Evolutionary conservation across 805 yeast species (phyloP), one percentile per base, ranked within the genome.

Genomic region (Saccharomycopsis sp.): DNA sequence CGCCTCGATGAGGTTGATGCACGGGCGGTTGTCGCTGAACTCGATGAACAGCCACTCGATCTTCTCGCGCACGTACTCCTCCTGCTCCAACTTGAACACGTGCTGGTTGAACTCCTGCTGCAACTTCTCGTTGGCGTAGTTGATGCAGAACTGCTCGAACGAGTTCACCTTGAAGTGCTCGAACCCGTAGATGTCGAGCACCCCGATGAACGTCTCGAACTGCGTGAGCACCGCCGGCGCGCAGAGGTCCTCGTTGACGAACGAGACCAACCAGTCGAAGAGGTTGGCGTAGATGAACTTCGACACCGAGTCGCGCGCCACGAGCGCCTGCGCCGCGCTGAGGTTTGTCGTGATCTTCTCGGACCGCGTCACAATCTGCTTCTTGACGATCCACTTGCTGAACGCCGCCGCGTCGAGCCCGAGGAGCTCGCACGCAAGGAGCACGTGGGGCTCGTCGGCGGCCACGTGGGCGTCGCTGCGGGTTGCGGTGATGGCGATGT

Each of bases 101-200:
- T 92, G 97, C 75, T 91, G 97, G 67, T 91, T 92, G 73, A 92
- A 92, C 72, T 92, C 98, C 73, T 92, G 99, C 73, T 92, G 99
- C 66, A 92, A 79, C 73, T 92, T 92, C 75, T 92, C 98, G 72
- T 91, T 91, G 51, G 97, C 97, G 71, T 91, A 91, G 71, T 91
- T 91, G 73, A 91, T 91, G 76, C 98, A 92, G 73, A 92, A 91
- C 72, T 92, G 98, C 73, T 92, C 98, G 67, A 92, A 92, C 8
- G 97, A 91, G 73, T 92, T 92, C 66, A 81, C 84, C 64, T 89
- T 91, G 70, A 92, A 92, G 73, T 92, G 97, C 73, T 92, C 98
- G 71, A 92, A 92, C 29, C 98, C 98, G 68, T 92, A 92, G 65
- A 92, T 92, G 84, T 92, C 99, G 66, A 92, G 79, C 29, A 92